Percentiles rank a stretch among this genome's conserved stretches.
Conservation (phyloP, 352 stramenopile species). For the Halophytophthora batemanensis region DNA sequence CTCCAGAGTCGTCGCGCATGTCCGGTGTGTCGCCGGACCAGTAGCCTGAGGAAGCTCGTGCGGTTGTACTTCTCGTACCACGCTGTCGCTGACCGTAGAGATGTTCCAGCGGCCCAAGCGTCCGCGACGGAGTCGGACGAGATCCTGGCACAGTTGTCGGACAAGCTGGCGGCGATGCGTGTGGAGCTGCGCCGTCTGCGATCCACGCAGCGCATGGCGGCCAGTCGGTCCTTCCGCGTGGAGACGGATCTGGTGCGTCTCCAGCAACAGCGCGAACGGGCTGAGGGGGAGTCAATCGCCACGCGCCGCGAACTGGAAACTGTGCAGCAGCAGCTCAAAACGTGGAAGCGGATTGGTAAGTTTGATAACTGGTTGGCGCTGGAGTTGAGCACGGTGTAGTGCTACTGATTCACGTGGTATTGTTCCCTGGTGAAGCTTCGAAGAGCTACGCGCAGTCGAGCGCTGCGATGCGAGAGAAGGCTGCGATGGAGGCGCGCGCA, state of each 20-base stretch:
- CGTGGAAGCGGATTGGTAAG: slow-evolving; percentile 38
- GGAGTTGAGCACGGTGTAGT: not conserved
- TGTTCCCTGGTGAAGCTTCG: slow-evolving; percentile 9
- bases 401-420: not conserved
- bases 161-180: slow-evolving; percentile 21
- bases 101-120: slow-evolving; percentile 1
- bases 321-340: slow-evolving; percentile 19
- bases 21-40: slow-evolving; percentile 33
- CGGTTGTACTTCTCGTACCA: slow-evolving; percentile 30
- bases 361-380: slow-evolving; percentile 2
- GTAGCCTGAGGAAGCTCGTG: slow-evolving; percentile 10
- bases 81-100: not conserved
- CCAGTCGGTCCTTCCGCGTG: slow-evolving; percentile 32
- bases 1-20: slow-evolving; percentile 20
- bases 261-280: slow-evolving; percentile 26
- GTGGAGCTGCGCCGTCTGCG: slow-evolving; percentile 15
- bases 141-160: slow-evolving; percentile 1
- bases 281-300: slow-evolving; percentile 11
- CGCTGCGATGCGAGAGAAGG: slow-evolving; percentile 7
- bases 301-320: slow-evolving; percentile 24
- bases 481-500: slow-evolving; percentile 7
- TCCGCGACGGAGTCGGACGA: not conserved
- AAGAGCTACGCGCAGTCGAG: slow-evolving; percentile 14
- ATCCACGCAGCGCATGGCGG: slow-evolving; percentile 26
- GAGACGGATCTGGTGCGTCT: slow-evolving; percentile 22